Base-by-base conservation (phyloP, 208 protist species). In the Wallacemonas collosoma region DNA sequence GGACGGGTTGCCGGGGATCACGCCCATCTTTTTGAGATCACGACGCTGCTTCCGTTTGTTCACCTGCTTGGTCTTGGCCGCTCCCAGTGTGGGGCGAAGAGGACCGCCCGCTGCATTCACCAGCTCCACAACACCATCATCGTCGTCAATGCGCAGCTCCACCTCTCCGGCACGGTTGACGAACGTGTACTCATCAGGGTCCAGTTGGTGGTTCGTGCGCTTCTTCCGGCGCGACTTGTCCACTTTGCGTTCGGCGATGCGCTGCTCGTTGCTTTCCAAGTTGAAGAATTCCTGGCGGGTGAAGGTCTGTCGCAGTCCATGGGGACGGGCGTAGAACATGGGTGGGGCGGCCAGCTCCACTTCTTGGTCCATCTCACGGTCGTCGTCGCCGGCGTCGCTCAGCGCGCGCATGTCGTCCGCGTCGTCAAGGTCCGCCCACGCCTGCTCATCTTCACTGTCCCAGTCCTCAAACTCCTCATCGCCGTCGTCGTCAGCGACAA, bases 121-220 rank as follows among this genome's bases (percentile, higher is more conserved):
- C 17, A 94, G 65, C 67, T 91, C 83, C 64, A 96, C 56, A 68
- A 97, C 87, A 36, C 90, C 89, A 68, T 97, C 93, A 60, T 97
- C 93, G 60, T 95, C 90, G 64, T 94, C 88, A 56, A 97, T 86
- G 48, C 82, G 73, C 35, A 97, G 83, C 81, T 95, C 90, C 62
- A 95, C 86, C 69, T 95, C 89, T 0, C 91, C 91, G 11, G 89
- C 81, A 2, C 76, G 68, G 70, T 94, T 93, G 40, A 96, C 71
- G 70, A 96, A 94, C 0, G 84, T 91, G 61, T 88, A 83, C 43
- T 74, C 72, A 57, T 89, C 87, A 2, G 82, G 86, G 51, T 93
- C 88, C 5, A 95, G 81, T 71, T 95, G 91, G 57, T 92, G 86
- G 72, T 95, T 95, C 12, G 80, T 87, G 17, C 81, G 79, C 57